A percentile compares a stretch with the other conserved stretches of the same genome.
These are phyloP conservation scores for Beauveria medogensis DNA, from an alignment of 2,329 filamentous ascomycete genomes.

Conservation along the genomic window DNA sequence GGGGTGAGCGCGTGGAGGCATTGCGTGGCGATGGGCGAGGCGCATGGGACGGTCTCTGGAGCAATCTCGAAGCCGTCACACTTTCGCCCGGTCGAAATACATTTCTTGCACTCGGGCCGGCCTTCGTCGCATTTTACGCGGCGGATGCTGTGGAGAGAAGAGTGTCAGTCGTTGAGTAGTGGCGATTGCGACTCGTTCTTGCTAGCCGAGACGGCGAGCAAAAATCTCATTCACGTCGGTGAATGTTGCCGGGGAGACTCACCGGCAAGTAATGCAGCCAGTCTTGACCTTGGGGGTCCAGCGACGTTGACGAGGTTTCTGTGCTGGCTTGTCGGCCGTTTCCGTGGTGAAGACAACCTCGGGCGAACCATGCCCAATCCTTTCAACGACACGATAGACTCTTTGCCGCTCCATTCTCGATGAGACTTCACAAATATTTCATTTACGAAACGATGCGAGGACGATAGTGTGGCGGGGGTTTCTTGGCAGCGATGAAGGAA, in stretches of 20 bases:
- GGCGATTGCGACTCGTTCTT: not conserved
- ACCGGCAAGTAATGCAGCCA: constrained; percentile 17
- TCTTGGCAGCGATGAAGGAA: not conserved
- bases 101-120: constrained; percentile 18
- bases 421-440: not conserved
- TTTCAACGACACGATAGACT: constrained; percentile 1
- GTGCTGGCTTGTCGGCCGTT: not conserved
- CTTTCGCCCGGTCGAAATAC: constrained; percentile 15
- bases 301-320: constrained; percentile 7
- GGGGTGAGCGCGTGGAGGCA: not conserved
- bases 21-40: not conserved
- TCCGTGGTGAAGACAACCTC: not conserved
- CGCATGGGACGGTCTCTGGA: not conserved
- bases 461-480: not conserved
- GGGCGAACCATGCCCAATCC: not conserved
- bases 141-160: constrained; percentile 14
- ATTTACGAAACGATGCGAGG: not conserved
- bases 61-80: constrained; percentile 16
- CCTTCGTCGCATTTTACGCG: constrained; percentile 23
- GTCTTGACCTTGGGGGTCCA: constrained; percentile 16
- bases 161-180: not conserved
- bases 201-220: not conserved
- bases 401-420: not conserved
- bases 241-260: not conserved
- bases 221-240: not conserved